A percentile compares a stretch with the other conserved stretches of the same genome.
phyloP scores from a whole-genome alignment of 2,329 filamentous ascomycete genomes.

The Penicillium brasilianum region DNA sequence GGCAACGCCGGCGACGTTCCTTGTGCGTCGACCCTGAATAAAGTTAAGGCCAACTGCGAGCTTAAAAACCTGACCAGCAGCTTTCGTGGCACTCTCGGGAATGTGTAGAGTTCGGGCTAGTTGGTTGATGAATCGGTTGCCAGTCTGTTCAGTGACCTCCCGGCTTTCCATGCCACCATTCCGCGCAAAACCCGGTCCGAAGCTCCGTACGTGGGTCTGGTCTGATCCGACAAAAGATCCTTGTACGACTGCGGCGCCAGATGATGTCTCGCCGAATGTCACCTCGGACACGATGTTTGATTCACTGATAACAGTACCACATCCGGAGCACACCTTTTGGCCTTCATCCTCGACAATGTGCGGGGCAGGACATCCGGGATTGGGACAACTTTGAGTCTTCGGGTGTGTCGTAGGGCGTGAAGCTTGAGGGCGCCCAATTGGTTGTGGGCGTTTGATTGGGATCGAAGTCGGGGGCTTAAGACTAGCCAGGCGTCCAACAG shows the following conservation, averaged over 20 bases:
- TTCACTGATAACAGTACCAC: slow-evolving; percentile 82
- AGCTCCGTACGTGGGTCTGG: slow-evolving; percentile 76
- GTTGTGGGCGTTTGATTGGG: slow-evolving; percentile 46
- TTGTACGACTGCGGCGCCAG: slow-evolving; percentile 86
- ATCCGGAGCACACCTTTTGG: slow-evolving; percentile 72
- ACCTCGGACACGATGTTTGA: slow-evolving; percentile 91
- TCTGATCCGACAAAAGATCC: slow-evolving; percentile 86
- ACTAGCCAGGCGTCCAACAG: slow-evolving; percentile 48
- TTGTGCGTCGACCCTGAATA: slow-evolving; percentile 82
- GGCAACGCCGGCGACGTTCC: slow-evolving; percentile 86
- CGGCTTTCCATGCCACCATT: slow-evolving; percentile 56
- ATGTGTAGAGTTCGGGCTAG: slow-evolving; percentile 49
- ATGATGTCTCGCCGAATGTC: slow-evolving; percentile 84
- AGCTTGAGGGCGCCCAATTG: slow-evolving; percentile 37
- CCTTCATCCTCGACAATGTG: slow-evolving; percentile 54
- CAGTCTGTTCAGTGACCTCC: slow-evolving; percentile 53
- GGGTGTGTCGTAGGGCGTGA: slow-evolving; percentile 42
- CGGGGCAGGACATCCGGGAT: slow-evolving; percentile 51
- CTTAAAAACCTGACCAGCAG: slow-evolving; percentile 75
- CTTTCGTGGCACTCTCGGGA: slow-evolving; percentile 66
- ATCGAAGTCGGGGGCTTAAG: slow-evolving; percentile 44
- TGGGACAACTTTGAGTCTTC: slow-evolving; percentile 51
- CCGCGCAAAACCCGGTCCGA: slow-evolving; percentile 53
- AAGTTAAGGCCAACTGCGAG: slow-evolving; percentile 76
- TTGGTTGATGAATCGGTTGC: slow-evolving; percentile 51